Conservation (phyloP, 164 flowering plant genomes). For the Macadamia integrifolia region DNA sequence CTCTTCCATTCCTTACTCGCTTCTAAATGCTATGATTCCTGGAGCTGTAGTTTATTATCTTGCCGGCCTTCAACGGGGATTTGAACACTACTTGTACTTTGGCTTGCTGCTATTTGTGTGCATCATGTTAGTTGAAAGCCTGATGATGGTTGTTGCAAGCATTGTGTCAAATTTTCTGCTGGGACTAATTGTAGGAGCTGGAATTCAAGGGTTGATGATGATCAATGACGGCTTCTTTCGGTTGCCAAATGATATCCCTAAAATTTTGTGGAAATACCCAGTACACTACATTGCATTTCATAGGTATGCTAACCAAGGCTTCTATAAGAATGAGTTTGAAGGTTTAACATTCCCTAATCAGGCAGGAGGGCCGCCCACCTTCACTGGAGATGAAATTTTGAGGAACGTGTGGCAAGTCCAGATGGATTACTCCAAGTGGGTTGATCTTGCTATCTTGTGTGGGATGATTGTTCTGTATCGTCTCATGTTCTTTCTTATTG, state of each 20-base stretch:
- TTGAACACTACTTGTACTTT: slow-evolving; percentile 34
- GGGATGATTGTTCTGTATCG: slow-evolving; percentile 48
- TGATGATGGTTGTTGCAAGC: slow-evolving; percentile 59
- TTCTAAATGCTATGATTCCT: slow-evolving; percentile 37
- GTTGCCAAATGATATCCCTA: slow-evolving; percentile 47
- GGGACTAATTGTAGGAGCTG: slow-evolving; percentile 56
- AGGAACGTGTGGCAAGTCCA: slow-evolving; percentile 39
- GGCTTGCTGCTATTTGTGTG: slow-evolving; percentile 24
- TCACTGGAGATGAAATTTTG: slow-evolving; percentile 32
- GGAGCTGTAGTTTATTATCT: slow-evolving; percentile 48
- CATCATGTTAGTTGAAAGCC: slow-evolving; percentile 51
- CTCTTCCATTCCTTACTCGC: slow-evolving; percentile 48
- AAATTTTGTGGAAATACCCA: slow-evolving; percentile 54
- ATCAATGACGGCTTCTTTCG: slow-evolving; percentile 47
- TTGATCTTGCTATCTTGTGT: slow-evolving; percentile 36
- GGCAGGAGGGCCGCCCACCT: slow-evolving; percentile 10
- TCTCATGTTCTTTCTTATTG: slow-evolving; percentile 31
- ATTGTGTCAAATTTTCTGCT: slow-evolving; percentile 57
- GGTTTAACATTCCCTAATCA: slow-evolving; percentile 26
- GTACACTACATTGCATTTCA: slow-evolving; percentile 44
- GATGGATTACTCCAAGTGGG: slow-evolving; percentile 47
- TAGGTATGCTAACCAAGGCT: slow-evolving; percentile 39
- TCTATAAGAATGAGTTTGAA: slow-evolving; percentile 45
- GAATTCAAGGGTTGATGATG: slow-evolving; percentile 55
- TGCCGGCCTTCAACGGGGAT: slow-evolving; percentile 30